A percentile compares a stretch with the other conserved stretches of the same genome.
Evolutionary conservation across 176 grass and related monocot genomes (phyloP).

Genomic region (Raddia guianensis): DNA sequence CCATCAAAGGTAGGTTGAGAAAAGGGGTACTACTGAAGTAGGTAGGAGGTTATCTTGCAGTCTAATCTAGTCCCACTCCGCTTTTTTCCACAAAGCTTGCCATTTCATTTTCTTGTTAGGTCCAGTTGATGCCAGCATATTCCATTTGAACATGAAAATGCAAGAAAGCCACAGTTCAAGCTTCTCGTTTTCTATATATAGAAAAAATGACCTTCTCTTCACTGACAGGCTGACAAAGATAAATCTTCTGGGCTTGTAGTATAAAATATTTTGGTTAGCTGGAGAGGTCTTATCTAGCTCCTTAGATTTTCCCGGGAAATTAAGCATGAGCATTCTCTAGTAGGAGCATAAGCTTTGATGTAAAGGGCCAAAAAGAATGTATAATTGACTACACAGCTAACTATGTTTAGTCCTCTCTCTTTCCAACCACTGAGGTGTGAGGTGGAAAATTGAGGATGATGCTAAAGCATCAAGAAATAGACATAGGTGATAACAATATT

Average conservation of each 20-base stretch:
- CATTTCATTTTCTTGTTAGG: slow-evolving; percentile 47
- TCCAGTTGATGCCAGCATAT: slow-evolving; percentile 6
- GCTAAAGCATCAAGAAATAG: too few species aligned
- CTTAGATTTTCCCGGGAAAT: neutral
- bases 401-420: neutral
- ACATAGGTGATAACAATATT: neutral
- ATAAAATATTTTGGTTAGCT: neutral
- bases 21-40: slow-evolving; percentile 2
- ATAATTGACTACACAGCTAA: slow-evolving; percentile 27
- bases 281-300: neutral
- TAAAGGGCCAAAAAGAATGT: slow-evolving; percentile 6
- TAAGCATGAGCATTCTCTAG: slow-evolving; percentile 30
- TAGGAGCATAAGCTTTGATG: slow-evolving; percentile 15
- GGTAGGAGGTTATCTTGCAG: slow-evolving; percentile 21
- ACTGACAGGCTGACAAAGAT: neutral
- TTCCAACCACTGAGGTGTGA: slow-evolving; percentile 31
- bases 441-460: slow-evolving; percentile 7
- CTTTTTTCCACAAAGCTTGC: slow-evolving; percentile 1
- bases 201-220: neutral
- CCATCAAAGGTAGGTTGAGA: slow-evolving; percentile 30
- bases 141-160: neutral
- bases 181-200: too few species aligned
- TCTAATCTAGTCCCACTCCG: slow-evolving; percentile 22
- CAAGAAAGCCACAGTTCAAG: neutral
- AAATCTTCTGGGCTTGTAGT: neutral